phyloP scores from a whole-genome alignment of 2,329 filamentous ascomycete species.

The Cadophora gregata region DNA sequence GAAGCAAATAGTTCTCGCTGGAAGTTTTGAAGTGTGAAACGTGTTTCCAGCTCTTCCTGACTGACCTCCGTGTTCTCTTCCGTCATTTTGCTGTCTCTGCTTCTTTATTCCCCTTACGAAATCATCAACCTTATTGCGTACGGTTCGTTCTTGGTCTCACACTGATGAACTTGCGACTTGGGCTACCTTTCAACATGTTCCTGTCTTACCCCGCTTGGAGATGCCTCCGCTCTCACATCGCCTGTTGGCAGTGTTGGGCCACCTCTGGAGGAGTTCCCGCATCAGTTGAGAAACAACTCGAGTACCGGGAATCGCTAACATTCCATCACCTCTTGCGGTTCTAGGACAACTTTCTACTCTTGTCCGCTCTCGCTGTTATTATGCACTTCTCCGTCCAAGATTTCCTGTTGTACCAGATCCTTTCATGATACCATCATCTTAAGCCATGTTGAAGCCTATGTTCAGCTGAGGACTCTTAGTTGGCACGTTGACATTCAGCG shows the following conservation, averaged over 20 bases:
- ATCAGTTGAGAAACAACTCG: constrained; percentile 21
- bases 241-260: too few relatives aligned
- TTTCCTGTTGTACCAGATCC: background rate
- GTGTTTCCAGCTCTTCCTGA: background rate
- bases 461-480: constrained; percentile 5
- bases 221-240: background rate
- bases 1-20: constrained; percentile 1
- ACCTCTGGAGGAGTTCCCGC: background rate
- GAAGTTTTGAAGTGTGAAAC: background rate
- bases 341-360: constrained; percentile 16
- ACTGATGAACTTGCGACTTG: background rate
- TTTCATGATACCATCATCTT: background rate
- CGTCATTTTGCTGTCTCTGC: background rate
- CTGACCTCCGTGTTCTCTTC: background rate
- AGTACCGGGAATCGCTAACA: constrained; percentile 16
- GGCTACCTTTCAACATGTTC: background rate
- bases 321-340: constrained; percentile 19
- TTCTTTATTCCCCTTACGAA: background rate
- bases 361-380: constrained; percentile 10
- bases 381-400: background rate
- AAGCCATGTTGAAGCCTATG: background rate
- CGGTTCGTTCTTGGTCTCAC: background rate
- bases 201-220: constrained; percentile 6
- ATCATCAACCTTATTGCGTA: background rate
- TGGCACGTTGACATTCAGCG: constrained; percentile 13